Percentiles rank a stretch among this genome's conserved stretches.
Conservation (phyloP, 2,329 filamentous ascomycete genomes). For the Ustilaginoidea virens region DNA sequence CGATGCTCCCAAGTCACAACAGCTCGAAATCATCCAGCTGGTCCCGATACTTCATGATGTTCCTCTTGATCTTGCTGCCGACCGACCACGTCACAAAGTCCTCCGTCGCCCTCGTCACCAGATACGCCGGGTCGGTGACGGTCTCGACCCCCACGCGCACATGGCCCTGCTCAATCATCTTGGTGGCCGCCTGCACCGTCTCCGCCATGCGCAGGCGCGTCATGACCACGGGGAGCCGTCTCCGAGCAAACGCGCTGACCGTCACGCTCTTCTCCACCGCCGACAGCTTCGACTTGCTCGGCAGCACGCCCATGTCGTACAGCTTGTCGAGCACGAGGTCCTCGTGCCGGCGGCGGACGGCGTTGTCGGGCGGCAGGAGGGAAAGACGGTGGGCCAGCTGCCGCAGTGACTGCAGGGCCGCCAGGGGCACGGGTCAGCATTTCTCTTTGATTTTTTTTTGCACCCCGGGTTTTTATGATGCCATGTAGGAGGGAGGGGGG, state of each 20-base stretch:
- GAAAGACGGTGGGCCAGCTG: slow-evolving; percentile 82
- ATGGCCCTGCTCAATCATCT: slow-evolving; percentile 87
- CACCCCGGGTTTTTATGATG: neutral
- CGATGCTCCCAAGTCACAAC: slow-evolving; percentile 21
- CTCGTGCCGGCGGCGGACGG: slow-evolving; percentile 71
- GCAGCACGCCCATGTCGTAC: slow-evolving; percentile 78
- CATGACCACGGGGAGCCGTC: slow-evolving; percentile 81
- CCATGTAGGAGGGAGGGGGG: slow-evolving; percentile 2
- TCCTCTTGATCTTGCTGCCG: slow-evolving; percentile 92
- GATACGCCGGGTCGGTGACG: slow-evolving; percentile 75
- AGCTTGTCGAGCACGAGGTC: slow-evolving; percentile 80
- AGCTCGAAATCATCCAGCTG: slow-evolving; percentile 94
- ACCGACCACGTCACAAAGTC: slow-evolving; percentile 96
- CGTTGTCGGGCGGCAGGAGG: slow-evolving; percentile 63
- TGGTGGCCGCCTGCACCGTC: slow-evolving; percentile 68
- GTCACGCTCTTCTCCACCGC: slow-evolving; percentile 80
- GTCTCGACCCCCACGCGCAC: slow-evolving; percentile 84
- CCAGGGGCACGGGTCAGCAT: too few species aligned
- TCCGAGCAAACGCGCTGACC: slow-evolving; percentile 73
- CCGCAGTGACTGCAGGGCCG: slow-evolving; percentile 49
- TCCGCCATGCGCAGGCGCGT: slow-evolving; percentile 82
- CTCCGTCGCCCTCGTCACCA: slow-evolving; percentile 81
- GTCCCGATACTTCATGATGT: slow-evolving; percentile 88
- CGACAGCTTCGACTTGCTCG: slow-evolving; percentile 59
- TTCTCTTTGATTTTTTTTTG: neutral